phyloP scores from a whole-genome alignment of 2,329 filamentous ascomycete species.

The Ramularia endophylla region DNA sequence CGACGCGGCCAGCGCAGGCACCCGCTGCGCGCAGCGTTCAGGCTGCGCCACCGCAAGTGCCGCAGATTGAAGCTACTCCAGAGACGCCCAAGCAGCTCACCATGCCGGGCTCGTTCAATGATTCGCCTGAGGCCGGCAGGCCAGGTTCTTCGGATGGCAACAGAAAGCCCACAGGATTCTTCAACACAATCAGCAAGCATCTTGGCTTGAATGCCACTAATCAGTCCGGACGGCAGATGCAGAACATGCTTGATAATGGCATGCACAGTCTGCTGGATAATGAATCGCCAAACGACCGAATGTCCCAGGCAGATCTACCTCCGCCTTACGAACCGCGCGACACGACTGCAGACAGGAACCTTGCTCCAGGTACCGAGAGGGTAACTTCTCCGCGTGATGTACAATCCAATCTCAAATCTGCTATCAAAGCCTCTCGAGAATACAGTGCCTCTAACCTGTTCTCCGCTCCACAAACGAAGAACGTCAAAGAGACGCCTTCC shows the following conservation, averaged over 20 bases:
- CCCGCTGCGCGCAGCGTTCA: constrained; percentile 7
- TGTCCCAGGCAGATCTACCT: constrained; percentile 20
- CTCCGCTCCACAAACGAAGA: constrained; percentile 61
- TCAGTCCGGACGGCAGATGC: constrained; percentile 34
- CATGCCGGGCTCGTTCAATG: constrained; percentile 70
- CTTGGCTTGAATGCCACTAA: constrained; percentile 38
- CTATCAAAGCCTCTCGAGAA: constrained; percentile 70
- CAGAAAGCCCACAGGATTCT: constrained; percentile 52
- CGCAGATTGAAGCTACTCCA: constrained; percentile 7
- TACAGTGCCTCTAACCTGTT: constrained; percentile 71
- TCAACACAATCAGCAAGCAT: constrained; percentile 61
- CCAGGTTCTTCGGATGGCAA: constrained; percentile 13
- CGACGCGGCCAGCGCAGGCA: constrained; percentile 10
- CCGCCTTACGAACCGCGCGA: constrained; percentile 29
- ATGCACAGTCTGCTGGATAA: too few species aligned
- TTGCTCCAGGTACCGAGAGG: constrained; percentile 26
- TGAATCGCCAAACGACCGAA: constrained; percentile 6
- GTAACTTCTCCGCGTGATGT: constrained; percentile 43
- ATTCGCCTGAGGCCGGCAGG: constrained; percentile 50
- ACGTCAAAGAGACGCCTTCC: constrained; percentile 69
- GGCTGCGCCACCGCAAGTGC: constrained; percentile 1
- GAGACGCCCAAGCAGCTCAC: constrained; percentile 30
- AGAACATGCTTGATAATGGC: constrained; percentile 25
- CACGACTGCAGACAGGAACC: constrained; percentile 14
- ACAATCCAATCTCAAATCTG: constrained; percentile 67